phyloP scores from a whole-genome alignment of 1,139 yeast species.

The Scheffersomyces segobiensis region DNA sequence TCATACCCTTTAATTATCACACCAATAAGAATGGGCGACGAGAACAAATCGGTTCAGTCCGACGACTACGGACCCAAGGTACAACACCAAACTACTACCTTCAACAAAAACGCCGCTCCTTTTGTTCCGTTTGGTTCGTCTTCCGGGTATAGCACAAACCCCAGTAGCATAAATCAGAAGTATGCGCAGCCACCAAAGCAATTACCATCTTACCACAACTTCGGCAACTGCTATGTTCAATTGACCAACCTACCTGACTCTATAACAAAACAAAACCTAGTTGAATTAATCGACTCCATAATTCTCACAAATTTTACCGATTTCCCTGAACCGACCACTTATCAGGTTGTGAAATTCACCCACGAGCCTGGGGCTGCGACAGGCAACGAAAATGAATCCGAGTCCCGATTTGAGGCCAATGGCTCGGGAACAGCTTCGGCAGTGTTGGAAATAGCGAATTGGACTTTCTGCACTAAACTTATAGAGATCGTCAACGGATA shows the following conservation, averaged over 20 bases:
- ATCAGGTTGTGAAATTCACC: conserved; percentile 5
- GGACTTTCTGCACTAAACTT: conserved; percentile 14
- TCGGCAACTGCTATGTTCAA: neutral
- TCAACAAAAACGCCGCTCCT: conserved; percentile 28
- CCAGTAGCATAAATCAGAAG: neutral
- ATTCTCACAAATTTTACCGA: conserved; percentile 11
- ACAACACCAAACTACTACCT: conserved; percentile 3
- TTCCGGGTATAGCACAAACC: neutral
- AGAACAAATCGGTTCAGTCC: neutral
- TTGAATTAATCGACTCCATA: conserved; percentile 17
- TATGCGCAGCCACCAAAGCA: neutral
- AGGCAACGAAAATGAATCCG: conserved; percentile 1
- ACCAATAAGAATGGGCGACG: neutral
- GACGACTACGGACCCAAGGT: neutral
- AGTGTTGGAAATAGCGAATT: conserved; percentile 16
- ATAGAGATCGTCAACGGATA: conserved; percentile 26
- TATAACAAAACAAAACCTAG: conserved; percentile 9
- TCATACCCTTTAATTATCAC: neutral
- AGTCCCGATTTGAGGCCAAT: neutral
- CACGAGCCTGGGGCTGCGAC: neutral
- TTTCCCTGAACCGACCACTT: neutral
- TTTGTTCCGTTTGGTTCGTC: conserved; percentile 18
- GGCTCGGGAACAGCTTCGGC: conserved; percentile 5
- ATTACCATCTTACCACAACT: neutral
- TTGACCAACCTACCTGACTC: conserved; percentile 14